Evolutionary conservation across 495 filamentous ascomycete species (phyloP).

Genomic region (Neurospora hispaniola): DNA sequence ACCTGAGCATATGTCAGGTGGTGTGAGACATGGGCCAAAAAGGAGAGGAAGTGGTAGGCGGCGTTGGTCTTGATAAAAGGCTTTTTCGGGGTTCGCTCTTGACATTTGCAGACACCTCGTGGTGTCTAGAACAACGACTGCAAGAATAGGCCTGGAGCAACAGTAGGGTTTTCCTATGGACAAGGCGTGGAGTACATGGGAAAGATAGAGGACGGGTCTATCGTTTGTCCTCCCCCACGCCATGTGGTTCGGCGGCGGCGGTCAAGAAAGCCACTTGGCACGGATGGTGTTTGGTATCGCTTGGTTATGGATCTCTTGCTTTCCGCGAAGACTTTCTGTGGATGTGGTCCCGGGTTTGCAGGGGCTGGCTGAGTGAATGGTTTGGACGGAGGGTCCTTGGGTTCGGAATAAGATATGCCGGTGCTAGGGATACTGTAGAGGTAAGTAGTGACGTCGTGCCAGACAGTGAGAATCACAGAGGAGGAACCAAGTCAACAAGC

Average conservation of each 20-base stretch:
- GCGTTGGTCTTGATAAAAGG: constrained; percentile 19
- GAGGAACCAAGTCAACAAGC: not conserved
- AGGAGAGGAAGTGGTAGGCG: constrained; percentile 1
- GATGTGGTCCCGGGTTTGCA: not conserved
- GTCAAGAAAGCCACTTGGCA: not conserved
- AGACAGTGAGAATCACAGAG: not conserved
- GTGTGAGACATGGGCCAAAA: constrained; percentile 22
- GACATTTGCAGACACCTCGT: constrained; percentile 15
- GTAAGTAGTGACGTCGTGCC: not conserved
- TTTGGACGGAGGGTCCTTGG: not conserved
- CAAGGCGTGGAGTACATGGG: not conserved
- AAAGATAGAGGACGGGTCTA: constrained; percentile 3
- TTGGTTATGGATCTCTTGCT: not conserved
- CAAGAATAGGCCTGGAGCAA: constrained; percentile 5
- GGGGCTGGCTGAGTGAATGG: not conserved
- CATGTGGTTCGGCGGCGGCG: constrained; percentile 11
- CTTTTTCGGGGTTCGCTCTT: constrained; percentile 13
- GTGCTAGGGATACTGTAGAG: no score
- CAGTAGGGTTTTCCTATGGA: not conserved
- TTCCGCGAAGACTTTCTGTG: not conserved
- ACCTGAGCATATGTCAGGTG: constrained; percentile 11
- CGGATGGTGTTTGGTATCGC: not conserved
- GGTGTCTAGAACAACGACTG: constrained; percentile 23
- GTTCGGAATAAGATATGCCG: not conserved
- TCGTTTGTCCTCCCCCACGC: constrained; percentile 22